Percentiles rank a stretch among this genome's conserved stretches.
phyloP scores from a whole-genome alignment of 805 yeast genomes.

The Candida railenensis region DNA sequence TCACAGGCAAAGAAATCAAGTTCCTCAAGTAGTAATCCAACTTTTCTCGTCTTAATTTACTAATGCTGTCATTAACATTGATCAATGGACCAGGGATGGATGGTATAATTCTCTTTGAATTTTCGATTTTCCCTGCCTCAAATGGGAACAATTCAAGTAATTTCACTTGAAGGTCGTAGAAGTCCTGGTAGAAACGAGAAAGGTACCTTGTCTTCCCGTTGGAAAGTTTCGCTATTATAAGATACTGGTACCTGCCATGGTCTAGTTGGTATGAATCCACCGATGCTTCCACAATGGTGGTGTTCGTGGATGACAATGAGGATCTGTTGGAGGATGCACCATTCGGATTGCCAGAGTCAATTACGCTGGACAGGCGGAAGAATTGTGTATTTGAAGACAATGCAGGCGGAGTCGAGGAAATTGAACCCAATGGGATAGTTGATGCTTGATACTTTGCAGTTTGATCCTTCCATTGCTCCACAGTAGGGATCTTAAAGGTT shows the following conservation, averaged over 20 bases:
- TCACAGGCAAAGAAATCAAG: conserved; percentile 71
- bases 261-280: conserved; percentile 81
- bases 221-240: conserved; percentile 63
- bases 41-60: conserved; percentile 54
- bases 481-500: conserved; percentile 77
- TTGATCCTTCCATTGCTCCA: conserved; percentile 91
- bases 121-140: conserved; percentile 86
- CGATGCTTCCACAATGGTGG: conserved; percentile 56
- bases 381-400: conserved; percentile 36
- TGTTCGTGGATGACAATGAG: conserved; percentile 29
- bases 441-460: conserved; percentile 92
- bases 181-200: conserved; percentile 92
- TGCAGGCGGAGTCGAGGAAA: conserved; percentile 27
- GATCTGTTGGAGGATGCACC: conserved; percentile 23
- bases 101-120: conserved; percentile 78
- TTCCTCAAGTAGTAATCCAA: conserved; percentile 50
- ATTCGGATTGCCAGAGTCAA: neutral
- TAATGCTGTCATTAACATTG: conserved; percentile 74
- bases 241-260: conserved; percentile 87
- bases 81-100: conserved; percentile 96
- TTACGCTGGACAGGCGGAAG: conserved; percentile 14
- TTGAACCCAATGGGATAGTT: conserved; percentile 67
- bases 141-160: conserved; percentile 81
- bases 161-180: conserved; percentile 87
- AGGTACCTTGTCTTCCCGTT: conserved; percentile 70